Evolutionary conservation across 768 basidiomycete species (phyloP), one percentile per base, ranked within the genome.

Genomic region (Saitozyma podzolica): DNA sequence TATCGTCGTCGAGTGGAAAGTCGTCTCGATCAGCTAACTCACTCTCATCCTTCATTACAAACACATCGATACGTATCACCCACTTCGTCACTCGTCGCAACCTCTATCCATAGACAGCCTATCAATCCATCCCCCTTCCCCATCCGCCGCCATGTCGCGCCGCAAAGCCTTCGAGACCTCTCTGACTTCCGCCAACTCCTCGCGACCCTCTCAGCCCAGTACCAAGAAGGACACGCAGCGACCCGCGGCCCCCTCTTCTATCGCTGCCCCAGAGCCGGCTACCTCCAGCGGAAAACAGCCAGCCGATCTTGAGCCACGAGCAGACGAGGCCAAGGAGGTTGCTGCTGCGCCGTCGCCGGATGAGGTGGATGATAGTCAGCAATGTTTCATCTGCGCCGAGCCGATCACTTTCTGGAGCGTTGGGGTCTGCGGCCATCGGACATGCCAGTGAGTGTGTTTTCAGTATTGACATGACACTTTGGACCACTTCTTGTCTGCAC

Each of bases 301-400:
- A 3, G 66, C 64, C 11, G 62, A 29, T 2, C 2, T 29, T 5
- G 29, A 65, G 56, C 63, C 68, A 20, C 20, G 57, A 11, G 62
- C 53, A 17, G 67, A 67, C 47, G 37, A 60, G 20, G 66, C 51
- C 8, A 61, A 47, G 13, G 42, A 47, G 11, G 20, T 58, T 20
- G 55, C 19, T 39, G 43, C 59, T 6, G 63, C 48, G 11, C 61
- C 52, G 6, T 17, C 59, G 42, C 61, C 49, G 20, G 53, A 65
- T 5, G 62, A 54, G 11, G 57, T 61, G 7, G 74, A 76, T 49
- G 69, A 73, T 56, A 57, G 57, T 53, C 56, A 59, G 9, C 56
- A 62, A 17, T 97, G 95, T 81, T 95, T 87, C 85, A 97, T 97
- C 79, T 96, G 95, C 74, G 93, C 93, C 0, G 92, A 97, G 72